Evolutionary conservation across 2,329 filamentous ascomycete genomes (phyloP).

Genomic region (Cryphonectria japonica): DNA sequence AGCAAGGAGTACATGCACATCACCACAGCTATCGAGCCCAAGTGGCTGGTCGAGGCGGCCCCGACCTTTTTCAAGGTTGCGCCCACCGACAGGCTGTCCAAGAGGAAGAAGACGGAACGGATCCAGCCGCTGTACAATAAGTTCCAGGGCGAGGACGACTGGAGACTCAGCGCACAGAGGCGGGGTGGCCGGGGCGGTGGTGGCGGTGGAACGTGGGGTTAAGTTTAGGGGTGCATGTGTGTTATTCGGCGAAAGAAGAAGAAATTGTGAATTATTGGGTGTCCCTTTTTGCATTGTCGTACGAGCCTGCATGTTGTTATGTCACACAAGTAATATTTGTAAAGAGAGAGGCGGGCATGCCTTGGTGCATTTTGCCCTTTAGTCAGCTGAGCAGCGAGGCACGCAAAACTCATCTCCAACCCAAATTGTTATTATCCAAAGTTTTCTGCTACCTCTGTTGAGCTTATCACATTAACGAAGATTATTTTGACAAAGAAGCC

Average conservation of each 20-base stretch:
- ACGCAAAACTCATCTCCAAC: background rate
- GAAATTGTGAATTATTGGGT: background rate
- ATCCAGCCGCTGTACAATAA: conserved; percentile 96
- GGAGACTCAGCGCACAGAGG: conserved; percentile 87
- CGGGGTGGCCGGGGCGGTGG: conserved; percentile 82
- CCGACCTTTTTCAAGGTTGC: conserved; percentile 99
- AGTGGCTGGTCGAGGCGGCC: conserved; percentile 92
- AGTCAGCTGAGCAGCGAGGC: background rate
- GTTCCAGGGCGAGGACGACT: conserved; percentile 91
- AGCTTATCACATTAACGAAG: no score
- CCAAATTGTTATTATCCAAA: background rate
- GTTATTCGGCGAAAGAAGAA: background rate
- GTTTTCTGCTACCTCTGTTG: background rate
- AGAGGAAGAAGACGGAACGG: conserved; percentile 89
- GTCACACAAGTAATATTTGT: background rate
- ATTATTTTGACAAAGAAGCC: background rate
- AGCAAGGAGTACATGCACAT: conserved; percentile 98
- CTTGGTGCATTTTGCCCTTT: background rate
- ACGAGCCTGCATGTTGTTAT: background rate
- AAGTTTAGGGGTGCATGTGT: conserved; percentile 35
- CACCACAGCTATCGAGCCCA: conserved; percentile 91
- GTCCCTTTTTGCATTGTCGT: background rate
- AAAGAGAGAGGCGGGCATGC: background rate
- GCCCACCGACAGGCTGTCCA: conserved; percentile 81
- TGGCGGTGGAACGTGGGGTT: conserved; percentile 91